These are phyloP conservation scores for Annona cherimola DNA, from an alignment of 164 flowering plant species.

Conservation along the genomic window DNA sequence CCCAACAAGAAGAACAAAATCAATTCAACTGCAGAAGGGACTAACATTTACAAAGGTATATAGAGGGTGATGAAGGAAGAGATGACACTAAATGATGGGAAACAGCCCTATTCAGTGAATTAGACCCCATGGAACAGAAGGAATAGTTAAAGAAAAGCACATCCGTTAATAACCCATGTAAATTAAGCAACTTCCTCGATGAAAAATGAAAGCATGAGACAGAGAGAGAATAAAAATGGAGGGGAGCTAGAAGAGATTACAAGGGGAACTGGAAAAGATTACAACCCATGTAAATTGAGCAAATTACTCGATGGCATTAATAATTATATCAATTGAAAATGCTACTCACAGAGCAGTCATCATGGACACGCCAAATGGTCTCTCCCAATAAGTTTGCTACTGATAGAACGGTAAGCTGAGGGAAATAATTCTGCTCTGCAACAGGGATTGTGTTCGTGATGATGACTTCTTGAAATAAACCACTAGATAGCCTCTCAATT, in stretches of 20 bases:
- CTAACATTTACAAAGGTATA: constrained; percentile 3
- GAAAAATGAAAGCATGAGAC: not conserved
- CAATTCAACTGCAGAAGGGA: not conserved
- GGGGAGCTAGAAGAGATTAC: not conserved
- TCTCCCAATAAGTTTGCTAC: constrained; percentile 88
- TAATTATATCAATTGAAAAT: constrained; percentile 34
- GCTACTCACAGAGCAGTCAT: constrained; percentile 92
- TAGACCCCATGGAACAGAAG: not conserved
- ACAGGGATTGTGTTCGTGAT: constrained; percentile 83
- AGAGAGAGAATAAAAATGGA: not conserved
- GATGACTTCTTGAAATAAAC: constrained; percentile 86
- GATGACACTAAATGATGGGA: not conserved
- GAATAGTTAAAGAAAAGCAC: not conserved
- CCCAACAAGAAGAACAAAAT: not conserved
- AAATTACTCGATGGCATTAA: constrained; percentile 2
- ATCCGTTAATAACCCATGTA: not conserved
- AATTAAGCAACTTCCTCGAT: not conserved
- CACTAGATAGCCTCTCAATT: constrained; percentile 76
- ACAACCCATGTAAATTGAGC: constrained; percentile 5
- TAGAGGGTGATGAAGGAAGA: not conserved
- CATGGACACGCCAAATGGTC: constrained; percentile 94
- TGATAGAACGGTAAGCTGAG: constrained; percentile 74
- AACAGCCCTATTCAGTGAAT: not conserved
- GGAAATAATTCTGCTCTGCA: constrained; percentile 67
- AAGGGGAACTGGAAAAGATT: constrained; percentile 2